Conservation (phyloP, 192 early-diverging fungal genomes). For the Thamnidium elegans region DNA sequence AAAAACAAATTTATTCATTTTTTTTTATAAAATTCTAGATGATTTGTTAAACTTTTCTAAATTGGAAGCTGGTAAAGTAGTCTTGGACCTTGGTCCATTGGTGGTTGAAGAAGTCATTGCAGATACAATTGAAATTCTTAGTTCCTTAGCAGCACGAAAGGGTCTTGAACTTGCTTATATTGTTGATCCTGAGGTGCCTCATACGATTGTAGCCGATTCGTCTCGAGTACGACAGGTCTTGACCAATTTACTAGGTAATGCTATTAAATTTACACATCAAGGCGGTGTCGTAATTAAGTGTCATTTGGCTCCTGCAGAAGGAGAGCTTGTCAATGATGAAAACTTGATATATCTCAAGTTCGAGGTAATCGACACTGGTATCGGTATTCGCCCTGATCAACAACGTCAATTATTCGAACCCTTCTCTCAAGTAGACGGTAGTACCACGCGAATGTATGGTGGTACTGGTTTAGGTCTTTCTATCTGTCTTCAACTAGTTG, state of each 20-base stretch:
- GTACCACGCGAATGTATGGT: conserved; percentile 61
- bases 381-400: conserved; percentile 48
- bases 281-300: conserved; percentile 56
- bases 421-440: conserved; percentile 66
- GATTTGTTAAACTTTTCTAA: conserved; percentile 57
- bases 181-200: conserved; percentile 52
- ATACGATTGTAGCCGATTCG: conserved; percentile 51
- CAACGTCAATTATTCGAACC: conserved; percentile 54
- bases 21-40: conserved; percentile 29
- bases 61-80: conserved; percentile 56
- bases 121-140: conserved; percentile 55
- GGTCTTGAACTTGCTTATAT: conserved; percentile 49
- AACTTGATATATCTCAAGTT: conserved; percentile 35
- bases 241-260: conserved; percentile 59
- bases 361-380: conserved; percentile 53
- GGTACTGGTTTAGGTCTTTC: conserved; percentile 67
- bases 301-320: conserved; percentile 27
- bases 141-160: conserved; percentile 51
- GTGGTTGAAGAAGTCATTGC: conserved; percentile 56
- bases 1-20: conserved; percentile 4
- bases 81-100: conserved; percentile 47
- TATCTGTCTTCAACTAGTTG: conserved; percentile 58
- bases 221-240: conserved; percentile 58
- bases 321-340: conserved; percentile 34
- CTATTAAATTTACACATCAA: conserved; percentile 65